A percentile compares a stretch with the other conserved stretches of the same genome.
phyloP scores from a whole-genome alignment of 116 monocot species.

The Papilionanthe hybrid region DNA sequence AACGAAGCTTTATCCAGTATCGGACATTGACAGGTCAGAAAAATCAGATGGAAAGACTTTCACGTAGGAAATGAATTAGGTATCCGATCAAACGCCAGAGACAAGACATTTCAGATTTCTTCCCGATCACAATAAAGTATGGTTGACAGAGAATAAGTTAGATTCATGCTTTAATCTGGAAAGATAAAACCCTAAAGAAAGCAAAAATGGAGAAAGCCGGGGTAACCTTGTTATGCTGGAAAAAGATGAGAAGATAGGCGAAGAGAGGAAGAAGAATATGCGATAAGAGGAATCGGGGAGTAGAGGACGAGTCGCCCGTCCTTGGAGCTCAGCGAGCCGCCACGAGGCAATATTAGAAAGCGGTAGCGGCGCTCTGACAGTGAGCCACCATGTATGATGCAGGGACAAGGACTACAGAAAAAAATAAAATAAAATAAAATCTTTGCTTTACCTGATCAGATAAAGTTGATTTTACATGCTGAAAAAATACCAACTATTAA shows the following conservation, averaged over 20 bases:
- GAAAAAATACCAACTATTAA: no score
- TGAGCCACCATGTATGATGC: background rate
- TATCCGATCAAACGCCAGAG: slow-evolving; percentile 8
- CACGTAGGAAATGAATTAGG: background rate
- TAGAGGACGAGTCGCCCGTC: background rate
- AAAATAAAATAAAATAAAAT: no score
- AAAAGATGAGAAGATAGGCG: background rate
- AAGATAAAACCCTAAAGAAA: slow-evolving; percentile 1
- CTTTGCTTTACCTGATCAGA: no score
- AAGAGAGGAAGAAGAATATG: background rate
- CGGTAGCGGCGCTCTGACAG: background rate
- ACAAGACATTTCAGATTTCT: background rate
- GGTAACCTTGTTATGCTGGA: background rate
- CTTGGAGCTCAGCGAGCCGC: background rate
- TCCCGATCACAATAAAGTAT: background rate
- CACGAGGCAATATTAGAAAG: slow-evolving; percentile 1
- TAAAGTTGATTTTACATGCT: no score
- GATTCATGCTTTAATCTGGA: background rate
- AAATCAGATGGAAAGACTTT: slow-evolving; percentile 6
- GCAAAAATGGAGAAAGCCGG: background rate
- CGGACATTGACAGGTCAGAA: background rate
- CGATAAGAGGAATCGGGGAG: background rate
- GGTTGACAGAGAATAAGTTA: background rate
- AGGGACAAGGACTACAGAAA: no score
- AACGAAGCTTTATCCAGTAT: slow-evolving; percentile 6